Evolutionary conservation across 352 stramenopile genomes (phyloP), one percentile per base, ranked within the genome.

Genomic region (Aphanomyces cochlioides): DNA sequence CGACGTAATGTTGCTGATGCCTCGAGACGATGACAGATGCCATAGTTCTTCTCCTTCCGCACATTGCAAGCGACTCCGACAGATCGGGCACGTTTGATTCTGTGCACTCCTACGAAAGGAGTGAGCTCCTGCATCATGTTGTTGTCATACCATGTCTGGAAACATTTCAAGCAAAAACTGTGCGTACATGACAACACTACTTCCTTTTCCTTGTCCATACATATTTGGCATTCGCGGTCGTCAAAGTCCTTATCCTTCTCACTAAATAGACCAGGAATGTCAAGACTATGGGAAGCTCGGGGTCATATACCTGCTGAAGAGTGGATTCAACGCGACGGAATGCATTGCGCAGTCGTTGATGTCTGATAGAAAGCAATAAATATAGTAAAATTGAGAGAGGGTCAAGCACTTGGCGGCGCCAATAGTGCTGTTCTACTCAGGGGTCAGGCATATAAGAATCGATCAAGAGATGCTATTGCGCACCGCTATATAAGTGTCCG

Each of bases 131-230:
- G 28, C 28, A 28, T 28, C 28, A 28, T 28, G 28, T 28, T 28
- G 28, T 28, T 28, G 28, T 28, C 73, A 19, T 70, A 84, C 79
- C 85, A 92, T 59, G 90, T 82, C 72, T 90, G 82, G 67, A 91
- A 90, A 66, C 85, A 92, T 56, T 77, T 78, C 8, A 90, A 73
- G 60, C 85, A 92, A 72, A 92, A 92, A 69, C 85, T 92, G 70
- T 92, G 85, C 1, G 80, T 76, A 72, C 85, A 92, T 0, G 83
- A 82, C 68, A 92, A 56, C 15, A 79, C 83, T 12, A 92, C 81
- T 72, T 92, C 81, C 74, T 91, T 92, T 69, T 89, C 76, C 74
- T 89, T 89, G 75, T 92, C 85, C 85, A 92, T 92, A 73, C 85
- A 92, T 50, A 92, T 92, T 68, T 90, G 82, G 53, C 85, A 92